Evolutionary conservation across 2,329 filamentous ascomycete species (phyloP), one percentile per base, ranked within the genome.

Genomic region (Aspergillus sp.): DNA sequence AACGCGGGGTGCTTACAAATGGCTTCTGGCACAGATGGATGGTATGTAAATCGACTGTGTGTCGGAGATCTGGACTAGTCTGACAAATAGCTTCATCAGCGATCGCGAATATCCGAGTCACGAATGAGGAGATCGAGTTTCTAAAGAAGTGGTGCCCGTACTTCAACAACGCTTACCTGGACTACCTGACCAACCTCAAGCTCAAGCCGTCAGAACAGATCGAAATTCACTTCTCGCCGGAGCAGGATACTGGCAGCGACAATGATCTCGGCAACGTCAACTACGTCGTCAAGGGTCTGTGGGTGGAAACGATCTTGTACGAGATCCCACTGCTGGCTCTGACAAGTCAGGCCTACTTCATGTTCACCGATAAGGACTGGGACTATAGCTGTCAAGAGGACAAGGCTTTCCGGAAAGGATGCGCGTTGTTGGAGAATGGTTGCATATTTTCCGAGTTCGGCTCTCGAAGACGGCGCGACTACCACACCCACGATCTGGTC

Each of bases 221-320:
- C 47, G 81, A 83, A 17, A 81, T 91, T 11, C 86, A 83, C 1
- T 96, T 96, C 61, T 70, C 72, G 0, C 79, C 83, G 0, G 68
- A 76, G 4, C 61, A 77, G 8, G 81, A 90, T 67, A 88, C 85
- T 0, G 86, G 85, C 21, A 81, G 82, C 42, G 87, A 89, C 52
- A 81, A 86, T 2, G 87, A 89, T 60, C 69, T 89, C 47, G 95
- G 95, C 47, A 89, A 93, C 61, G 80, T 97, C 53, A 81, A 89
- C 67, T 87, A 98, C 64, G 81, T 86, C 42, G 89, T 96, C 64
- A 87, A 88, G 68, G 95, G 95, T 8, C 82, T 88, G 57, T 99
- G 95, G 95, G 85, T 92, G 8, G 92, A 97, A 67, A 98, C 95
- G 0, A 99, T 99, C 60, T 85, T 99, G 23, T 99, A 99, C 79